Evolutionary conservation across 2,329 filamentous ascomycete genomes (phyloP).

Genomic region (Sporothrix protearum): DNA sequence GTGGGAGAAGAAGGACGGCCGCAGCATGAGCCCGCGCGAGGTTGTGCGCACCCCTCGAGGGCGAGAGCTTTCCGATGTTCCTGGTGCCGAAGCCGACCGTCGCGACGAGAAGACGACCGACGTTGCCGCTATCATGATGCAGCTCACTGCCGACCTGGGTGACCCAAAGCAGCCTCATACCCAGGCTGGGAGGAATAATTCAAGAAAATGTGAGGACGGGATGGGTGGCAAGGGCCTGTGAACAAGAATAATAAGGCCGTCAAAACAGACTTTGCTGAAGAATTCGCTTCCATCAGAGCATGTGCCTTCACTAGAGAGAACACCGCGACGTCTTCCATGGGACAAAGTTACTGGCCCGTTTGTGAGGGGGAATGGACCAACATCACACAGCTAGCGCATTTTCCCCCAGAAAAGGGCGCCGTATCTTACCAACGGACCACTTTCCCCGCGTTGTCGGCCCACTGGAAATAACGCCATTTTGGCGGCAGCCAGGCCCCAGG

Average conservation of each 20-base stretch:
- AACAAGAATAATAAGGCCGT: neutral
- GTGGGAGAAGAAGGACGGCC: constrained; percentile 44
- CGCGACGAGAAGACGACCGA: constrained; percentile 30
- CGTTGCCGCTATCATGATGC: constrained; percentile 29
- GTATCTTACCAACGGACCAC: neutral
- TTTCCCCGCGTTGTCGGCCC: constrained; percentile 12
- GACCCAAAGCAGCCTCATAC: constrained; percentile 3
- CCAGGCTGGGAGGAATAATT: neutral
- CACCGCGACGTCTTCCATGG: neutral
- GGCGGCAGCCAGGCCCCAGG: too few species aligned
- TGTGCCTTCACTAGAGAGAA: too few species aligned
- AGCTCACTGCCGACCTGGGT: constrained; percentile 21
- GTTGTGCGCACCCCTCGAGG: constrained; percentile 40
- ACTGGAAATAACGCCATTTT: neutral
- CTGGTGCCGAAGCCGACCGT: constrained; percentile 32
- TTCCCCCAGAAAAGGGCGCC: neutral
- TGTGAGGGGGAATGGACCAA: neutral
- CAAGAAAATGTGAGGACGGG: neutral
- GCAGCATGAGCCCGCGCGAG: constrained; percentile 37
- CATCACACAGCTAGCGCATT: neutral
- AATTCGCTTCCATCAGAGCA: neutral
- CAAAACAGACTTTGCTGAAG: neutral
- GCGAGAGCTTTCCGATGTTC: constrained; percentile 34
- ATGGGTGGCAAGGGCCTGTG: neutral
- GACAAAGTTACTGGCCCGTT: neutral